A percentile compares a stretch with the other conserved stretches of the same genome.
Evolutionary conservation across 148 eudicot genomes (phyloP).

Genomic region (Diospyros lotus): DNA sequence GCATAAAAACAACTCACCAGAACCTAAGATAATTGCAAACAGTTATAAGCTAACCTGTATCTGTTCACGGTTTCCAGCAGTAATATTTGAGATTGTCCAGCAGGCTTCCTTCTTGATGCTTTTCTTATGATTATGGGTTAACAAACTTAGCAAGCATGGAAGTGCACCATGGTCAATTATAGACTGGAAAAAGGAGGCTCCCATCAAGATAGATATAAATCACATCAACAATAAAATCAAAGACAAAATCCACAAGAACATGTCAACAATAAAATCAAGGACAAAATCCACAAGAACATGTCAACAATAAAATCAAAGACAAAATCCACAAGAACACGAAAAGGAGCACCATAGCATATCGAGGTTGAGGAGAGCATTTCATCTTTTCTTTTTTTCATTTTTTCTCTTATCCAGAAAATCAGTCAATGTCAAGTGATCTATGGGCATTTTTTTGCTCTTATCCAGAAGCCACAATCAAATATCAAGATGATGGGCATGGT

Average conservation of each 20-base stretch:
- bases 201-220: background rate
- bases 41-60: slow-evolving; percentile 48
- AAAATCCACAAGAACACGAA: background rate
- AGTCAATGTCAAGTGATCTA: no score
- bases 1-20: background rate
- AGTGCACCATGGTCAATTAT: slow-evolving; percentile 66
- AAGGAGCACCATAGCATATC: no score
- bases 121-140: slow-evolving; percentile 70
- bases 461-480: no score
- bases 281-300: background rate
- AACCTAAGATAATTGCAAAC: background rate
- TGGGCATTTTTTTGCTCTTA: no score
- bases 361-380: no score
- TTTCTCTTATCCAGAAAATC: no score
- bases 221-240: background rate
- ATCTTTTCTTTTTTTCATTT: no score
- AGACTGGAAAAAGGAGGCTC: slow-evolving; percentile 29
- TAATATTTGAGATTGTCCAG: slow-evolving; percentile 80
- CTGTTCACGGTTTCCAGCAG: slow-evolving; percentile 75
- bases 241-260: background rate
- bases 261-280: background rate
- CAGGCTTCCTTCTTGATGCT: slow-evolving; percentile 88
- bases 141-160: slow-evolving; percentile 48
- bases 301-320: background rate
- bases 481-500: no score